Percentiles rank a stretch among this genome's conserved stretches.
phyloP scores from a whole-genome alignment of 768 basidiomycete species.

The Tylopilus rubrobrunneus region DNA sequence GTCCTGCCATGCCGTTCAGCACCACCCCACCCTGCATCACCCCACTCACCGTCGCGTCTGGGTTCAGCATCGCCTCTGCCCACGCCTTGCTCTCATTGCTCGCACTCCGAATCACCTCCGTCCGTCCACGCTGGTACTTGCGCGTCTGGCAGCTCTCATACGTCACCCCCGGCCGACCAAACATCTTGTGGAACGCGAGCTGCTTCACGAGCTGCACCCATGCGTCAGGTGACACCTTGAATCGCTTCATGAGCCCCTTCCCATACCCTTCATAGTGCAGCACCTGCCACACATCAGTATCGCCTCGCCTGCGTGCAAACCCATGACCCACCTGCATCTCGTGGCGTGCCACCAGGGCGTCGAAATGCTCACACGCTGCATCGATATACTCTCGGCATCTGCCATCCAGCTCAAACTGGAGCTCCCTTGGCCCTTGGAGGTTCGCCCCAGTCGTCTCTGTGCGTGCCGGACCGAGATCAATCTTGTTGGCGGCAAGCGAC shows the following conservation, averaged over 20 bases:
- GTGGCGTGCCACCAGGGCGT: constrained; percentile 70
- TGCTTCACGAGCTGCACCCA: constrained; percentile 96
- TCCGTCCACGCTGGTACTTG: constrained; percentile 85
- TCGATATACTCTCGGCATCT: constrained; percentile 50
- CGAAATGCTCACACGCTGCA: constrained; percentile 64
- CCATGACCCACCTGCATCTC: constrained; percentile 61
- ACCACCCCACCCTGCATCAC: background rate
- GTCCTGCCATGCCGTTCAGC: constrained; percentile 37
- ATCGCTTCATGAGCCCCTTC: constrained; percentile 78
- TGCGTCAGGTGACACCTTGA: constrained; percentile 86
- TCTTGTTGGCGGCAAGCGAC: constrained; percentile 65
- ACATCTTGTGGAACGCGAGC: constrained; percentile 90
- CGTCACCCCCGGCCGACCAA: constrained; percentile 66
- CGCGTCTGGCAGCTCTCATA: constrained; percentile 96
- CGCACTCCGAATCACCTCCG: constrained; percentile 89
- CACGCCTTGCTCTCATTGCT: constrained; percentile 81
- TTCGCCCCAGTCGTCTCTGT: constrained; percentile 30
- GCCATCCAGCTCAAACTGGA: constrained; percentile 65
- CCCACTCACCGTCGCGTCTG: constrained; percentile 41
- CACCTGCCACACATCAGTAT: constrained; percentile 41
- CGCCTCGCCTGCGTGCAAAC: background rate
- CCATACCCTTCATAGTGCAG: constrained; percentile 88
- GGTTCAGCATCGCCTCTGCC: constrained; percentile 84
- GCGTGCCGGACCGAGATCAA: constrained; percentile 63
- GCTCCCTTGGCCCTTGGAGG: constrained; percentile 60